A percentile compares a stretch with the other conserved stretches of the same genome.
Conservation (phyloP, 441 rosid species). For the Biscutella laevigata region DNA sequence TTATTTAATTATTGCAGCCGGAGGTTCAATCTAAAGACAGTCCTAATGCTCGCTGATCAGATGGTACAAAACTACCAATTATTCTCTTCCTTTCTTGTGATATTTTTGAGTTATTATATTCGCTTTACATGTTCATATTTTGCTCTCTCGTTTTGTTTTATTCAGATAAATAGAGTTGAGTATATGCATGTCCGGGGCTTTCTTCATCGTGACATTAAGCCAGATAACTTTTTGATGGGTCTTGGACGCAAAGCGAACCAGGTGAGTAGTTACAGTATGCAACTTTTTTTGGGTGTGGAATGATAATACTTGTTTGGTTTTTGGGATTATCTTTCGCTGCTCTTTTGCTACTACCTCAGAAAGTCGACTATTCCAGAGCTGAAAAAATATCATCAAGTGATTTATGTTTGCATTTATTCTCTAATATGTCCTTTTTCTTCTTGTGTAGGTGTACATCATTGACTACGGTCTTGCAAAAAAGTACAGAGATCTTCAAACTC, state of each 20-base stretch:
- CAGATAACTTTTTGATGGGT: constrained; percentile 78
- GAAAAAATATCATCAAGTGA: neutral
- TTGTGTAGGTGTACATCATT: constrained; percentile 50
- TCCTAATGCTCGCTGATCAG: constrained; percentile 97
- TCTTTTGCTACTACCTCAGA: neutral
- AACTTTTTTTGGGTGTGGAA: neutral
- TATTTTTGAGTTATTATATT: neutral
- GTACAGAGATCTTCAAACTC: constrained; percentile 70
- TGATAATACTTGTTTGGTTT: neutral
- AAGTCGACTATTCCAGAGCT: neutral
- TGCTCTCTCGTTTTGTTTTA: too few species aligned
- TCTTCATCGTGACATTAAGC: constrained; percentile 81
- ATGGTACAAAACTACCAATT: constrained; percentile 40
- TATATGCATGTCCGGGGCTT: constrained; percentile 74
- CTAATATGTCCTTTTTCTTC: constrained; percentile 1
- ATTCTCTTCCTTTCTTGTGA: neutral
- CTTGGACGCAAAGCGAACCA: constrained; percentile 78
- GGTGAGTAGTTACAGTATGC: constrained; percentile 29
- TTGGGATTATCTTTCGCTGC: neutral
- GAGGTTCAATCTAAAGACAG: constrained; percentile 84
- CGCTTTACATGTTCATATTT: neutral
- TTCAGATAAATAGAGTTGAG: constrained; percentile 62
- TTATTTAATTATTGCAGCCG: constrained; percentile 88
- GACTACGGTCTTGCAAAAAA: constrained; percentile 72
- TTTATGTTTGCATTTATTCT: neutral